These are phyloP conservation scores for Spathaspora gorwiae DNA, from an alignment of 805 yeast genomes.

Conservation along the genomic window DNA sequence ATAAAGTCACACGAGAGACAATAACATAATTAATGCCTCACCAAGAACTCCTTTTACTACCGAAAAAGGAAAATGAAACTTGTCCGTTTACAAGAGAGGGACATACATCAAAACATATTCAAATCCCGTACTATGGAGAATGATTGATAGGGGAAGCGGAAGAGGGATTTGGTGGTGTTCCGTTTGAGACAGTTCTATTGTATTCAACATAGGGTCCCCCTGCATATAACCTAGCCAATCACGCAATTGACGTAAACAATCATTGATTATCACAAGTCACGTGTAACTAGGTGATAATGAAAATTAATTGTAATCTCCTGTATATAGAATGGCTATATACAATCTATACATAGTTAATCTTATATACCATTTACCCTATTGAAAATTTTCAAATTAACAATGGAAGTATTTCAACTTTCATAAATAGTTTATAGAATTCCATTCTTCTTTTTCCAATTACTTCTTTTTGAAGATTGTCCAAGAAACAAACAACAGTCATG, in stretches of 20 bases:
- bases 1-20: no score
- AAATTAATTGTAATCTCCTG: background rate
- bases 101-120: slow-evolving; percentile 5
- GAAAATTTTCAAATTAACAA: background rate
- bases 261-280: slow-evolving; percentile 6
- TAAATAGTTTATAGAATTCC: background rate
- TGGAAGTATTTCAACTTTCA: background rate
- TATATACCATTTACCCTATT: no score
- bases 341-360: no score
- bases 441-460: background rate
- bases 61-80: no score
- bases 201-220: no score
- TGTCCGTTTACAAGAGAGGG: no score
- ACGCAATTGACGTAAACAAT: background rate
- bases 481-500: slow-evolving; percentile 1
- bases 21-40: no score
- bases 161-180: no score
- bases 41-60: no score
- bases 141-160: background rate
- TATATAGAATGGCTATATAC: background rate
- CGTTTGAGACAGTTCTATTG: no score
- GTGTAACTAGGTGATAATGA: slow-evolving; percentile 6
- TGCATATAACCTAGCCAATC: background rate
- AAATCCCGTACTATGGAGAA: slow-evolving; percentile 12
- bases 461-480: background rate